Evolutionary conservation across 331 rosid species (phyloP), one percentile per base, ranked within the genome.

Genomic region (Quercus phellos): DNA sequence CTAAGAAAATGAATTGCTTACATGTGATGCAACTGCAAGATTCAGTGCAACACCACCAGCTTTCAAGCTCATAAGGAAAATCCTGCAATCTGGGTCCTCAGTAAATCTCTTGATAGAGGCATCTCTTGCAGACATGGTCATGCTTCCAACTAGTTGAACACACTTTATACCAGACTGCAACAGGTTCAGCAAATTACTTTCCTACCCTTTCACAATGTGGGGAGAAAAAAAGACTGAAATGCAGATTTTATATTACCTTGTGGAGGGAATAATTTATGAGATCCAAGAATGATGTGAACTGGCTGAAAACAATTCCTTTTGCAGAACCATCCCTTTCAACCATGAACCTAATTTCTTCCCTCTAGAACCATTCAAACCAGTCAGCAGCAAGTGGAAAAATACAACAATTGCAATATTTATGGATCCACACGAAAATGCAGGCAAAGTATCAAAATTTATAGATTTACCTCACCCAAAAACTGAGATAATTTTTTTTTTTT

Each of bases 31-130:
- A 6, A 90, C 88, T 0, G 97, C 90, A 81, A 94, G 91, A 89
- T 94, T 94, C 74, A 94, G 97, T 46, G 97, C 98, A 78, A 94
- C 89, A 21, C 99, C 99, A 19, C 99, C 98, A 2, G 98, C 97
- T 81, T 94, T 94, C 93, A 94, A 87, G 84, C 99, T 94, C 97
- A 94, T 92, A 66, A 94, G 96, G 85, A 94, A 94, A 82, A 94
- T 88, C 84, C 76, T 89, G 90, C 96, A 94, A 60, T 89, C 97
- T 22, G 97, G 90, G 55, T 92, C 97, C 5, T 90, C 92, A 12
- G 84, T 86, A 67, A 94, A 94, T 74, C 78, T 90, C 83, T 82
- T 90, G 73, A 94, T 92, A 51, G 95, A 96, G 69, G 80, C 84
- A 79, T 85, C 93, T 81, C 98, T 83, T 6, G 93, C 94, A 80